Evolutionary conservation across 441 rosid genomes (phyloP).

Genomic region (Corymbia calophylla): DNA sequence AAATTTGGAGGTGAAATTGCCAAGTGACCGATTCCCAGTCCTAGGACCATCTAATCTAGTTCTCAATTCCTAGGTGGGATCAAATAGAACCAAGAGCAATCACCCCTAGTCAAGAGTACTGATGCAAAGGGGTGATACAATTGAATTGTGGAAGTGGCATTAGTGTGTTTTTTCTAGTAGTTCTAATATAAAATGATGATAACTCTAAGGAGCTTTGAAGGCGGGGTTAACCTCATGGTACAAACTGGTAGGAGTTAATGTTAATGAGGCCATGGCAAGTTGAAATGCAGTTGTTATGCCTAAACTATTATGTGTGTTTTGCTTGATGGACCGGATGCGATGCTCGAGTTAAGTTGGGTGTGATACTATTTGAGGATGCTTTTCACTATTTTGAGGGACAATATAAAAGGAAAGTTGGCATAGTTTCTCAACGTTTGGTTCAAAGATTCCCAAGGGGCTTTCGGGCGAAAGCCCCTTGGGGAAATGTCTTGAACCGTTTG

Average conservation of each 20-base stretch:
- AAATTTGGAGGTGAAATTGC: no score
- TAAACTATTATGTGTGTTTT: neutral
- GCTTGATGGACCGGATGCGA: rapidly evolving
- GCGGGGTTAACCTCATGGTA: rapidly evolving
- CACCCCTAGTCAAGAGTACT: no score
- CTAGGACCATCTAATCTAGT: no score
- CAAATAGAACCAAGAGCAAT: no score
- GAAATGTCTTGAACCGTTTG: no score
- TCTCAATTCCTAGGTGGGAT: no score
- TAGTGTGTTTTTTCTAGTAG: neutral
- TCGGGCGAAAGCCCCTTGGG: no score
- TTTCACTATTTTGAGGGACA: neutral
- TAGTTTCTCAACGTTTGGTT: neutral
- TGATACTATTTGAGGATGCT: neutral
- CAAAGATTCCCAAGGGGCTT: no score
- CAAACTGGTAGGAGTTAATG: neutral
- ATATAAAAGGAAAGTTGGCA: rapidly evolving
- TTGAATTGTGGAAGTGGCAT: neutral
- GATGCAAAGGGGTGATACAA: neutral
- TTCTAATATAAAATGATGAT: no score
- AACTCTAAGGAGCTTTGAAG: neutral
- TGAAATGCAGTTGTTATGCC: rapidly evolving
- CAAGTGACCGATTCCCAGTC: no score
- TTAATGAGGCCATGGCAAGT: no score
- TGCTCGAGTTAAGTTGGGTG: neutral